phyloP scores from a whole-genome alignment of 2,329 filamentous ascomycete species.

The Tolypocladium ovalisporum region DNA sequence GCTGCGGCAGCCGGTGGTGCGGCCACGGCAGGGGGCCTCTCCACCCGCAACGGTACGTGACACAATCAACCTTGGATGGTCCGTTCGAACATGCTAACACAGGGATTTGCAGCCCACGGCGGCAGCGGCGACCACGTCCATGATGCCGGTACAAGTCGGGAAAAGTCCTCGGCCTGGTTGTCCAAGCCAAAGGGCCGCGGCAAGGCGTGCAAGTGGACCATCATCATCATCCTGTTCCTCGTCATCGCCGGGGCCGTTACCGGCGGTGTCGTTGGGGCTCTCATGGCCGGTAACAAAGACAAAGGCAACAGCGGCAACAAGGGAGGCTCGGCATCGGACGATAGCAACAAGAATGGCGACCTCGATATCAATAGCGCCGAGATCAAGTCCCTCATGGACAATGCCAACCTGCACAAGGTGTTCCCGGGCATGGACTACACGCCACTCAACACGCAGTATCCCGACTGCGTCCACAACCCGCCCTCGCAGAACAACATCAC shows the following conservation, averaged over 20 bases:
- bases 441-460: constrained; percentile 81
- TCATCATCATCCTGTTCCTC: constrained; percentile 52
- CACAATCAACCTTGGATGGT: background rate
- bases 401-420: constrained; percentile 74
- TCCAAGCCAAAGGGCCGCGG: constrained; percentile 37
- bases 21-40: constrained; percentile 23
- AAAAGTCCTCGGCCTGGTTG: constrained; percentile 8
- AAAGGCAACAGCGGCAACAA: constrained; percentile 8
- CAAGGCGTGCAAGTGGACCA: constrained; percentile 59
- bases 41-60: constrained; percentile 15
- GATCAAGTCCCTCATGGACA: constrained; percentile 74
- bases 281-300: constrained; percentile 46
- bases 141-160: constrained; percentile 5
- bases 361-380: constrained; percentile 63
- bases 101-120: background rate
- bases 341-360: constrained; percentile 54
- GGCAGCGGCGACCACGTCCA: background rate
- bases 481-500: constrained; percentile 93
- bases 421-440: constrained; percentile 96
- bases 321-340: constrained; percentile 40
- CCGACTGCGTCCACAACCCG: constrained; percentile 64
- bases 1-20: constrained; percentile 36
- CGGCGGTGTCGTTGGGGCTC: constrained; percentile 62
- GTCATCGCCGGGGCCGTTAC: constrained; percentile 61
- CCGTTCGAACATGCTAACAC: background rate